A percentile compares a stretch with the other conserved stretches of the same genome.
Evolutionary conservation across 805 yeast genomes (phyloP).

Genomic region (Saccharomycopsis sp.): DNA sequence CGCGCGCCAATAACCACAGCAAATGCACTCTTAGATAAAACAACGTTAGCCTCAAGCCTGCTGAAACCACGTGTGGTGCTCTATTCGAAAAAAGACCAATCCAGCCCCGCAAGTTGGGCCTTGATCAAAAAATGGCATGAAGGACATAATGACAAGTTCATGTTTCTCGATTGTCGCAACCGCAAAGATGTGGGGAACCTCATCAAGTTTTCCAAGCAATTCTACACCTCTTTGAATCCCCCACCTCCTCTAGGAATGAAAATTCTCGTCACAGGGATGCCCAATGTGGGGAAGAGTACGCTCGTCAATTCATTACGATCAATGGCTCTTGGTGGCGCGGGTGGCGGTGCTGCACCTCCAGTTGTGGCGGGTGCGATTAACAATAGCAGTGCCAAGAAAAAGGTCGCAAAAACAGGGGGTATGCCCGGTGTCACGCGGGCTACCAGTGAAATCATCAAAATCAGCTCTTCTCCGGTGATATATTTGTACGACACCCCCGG

Average conservation of each 20-base stretch:
- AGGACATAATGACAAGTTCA: conserved; percentile 34
- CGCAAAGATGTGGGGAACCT: conserved; percentile 43
- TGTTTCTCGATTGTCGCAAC: conserved; percentile 54
- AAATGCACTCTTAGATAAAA: conserved; percentile 66
- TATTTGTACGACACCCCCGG: conserved; percentile 90
- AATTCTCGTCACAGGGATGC: conserved; percentile 84
- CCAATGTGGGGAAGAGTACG: conserved; percentile 95
- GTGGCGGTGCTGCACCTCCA: conserved; percentile 6
- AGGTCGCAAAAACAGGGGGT: conserved; percentile 80
- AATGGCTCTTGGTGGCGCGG: conserved; percentile 29
- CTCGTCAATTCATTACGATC: conserved; percentile 66
- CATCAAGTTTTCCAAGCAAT: conserved; percentile 41
- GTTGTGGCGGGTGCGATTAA: conserved; percentile 21
- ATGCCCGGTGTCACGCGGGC: conserved; percentile 85
- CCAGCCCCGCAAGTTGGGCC: conserved; percentile 38
- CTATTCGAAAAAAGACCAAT: conserved; percentile 66
- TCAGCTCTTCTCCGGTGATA: conserved; percentile 55
- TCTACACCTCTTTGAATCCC: conserved; percentile 43
- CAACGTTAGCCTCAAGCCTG: background rate
- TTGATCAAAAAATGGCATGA: conserved; percentile 45
- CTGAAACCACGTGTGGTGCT: conserved; percentile 51
- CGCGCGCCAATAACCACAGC: conserved; percentile 84
- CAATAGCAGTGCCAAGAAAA: conserved; percentile 30
- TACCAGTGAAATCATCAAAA: conserved; percentile 67
- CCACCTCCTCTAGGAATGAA: conserved; percentile 81